These are phyloP conservation scores for Thielaviopsis euricoi DNA, from an alignment of 2,329 filamentous ascomycete species.

Conservation along the genomic window DNA sequence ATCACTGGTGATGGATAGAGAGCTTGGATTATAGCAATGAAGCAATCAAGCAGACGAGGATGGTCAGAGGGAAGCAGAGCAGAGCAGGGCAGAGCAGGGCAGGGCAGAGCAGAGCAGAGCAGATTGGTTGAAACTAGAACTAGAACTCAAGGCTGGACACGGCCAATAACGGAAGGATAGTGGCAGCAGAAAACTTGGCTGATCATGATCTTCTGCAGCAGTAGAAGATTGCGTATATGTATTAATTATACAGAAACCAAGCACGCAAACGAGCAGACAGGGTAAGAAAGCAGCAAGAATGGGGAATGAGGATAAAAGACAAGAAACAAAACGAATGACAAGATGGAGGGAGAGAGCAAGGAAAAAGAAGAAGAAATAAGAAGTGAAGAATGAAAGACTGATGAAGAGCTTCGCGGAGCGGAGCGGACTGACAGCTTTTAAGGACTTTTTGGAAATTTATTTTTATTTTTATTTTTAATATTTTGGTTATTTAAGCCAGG, in stretches of 20 bases:
- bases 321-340: neutral
- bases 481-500: neutral
- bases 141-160: slow-evolving; percentile 8
- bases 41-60: neutral
- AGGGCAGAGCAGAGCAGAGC: neutral
- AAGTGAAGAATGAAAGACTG: neutral
- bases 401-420: neutral
- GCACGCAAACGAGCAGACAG: neutral
- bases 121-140: neutral
- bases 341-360: neutral
- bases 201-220: slow-evolving; percentile 4
- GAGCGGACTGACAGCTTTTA: slow-evolving; percentile 4
- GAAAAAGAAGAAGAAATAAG: neutral
- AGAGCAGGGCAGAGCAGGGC: neutral
- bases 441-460: neutral
- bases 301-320: neutral
- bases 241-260: neutral
- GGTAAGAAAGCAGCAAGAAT: neutral
- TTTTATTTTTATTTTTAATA: neutral
- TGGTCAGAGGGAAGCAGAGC: neutral
- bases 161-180: slow-evolving; percentile 5
- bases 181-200: slow-evolving; percentile 5
- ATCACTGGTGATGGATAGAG: neutral
- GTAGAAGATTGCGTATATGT: neutral
- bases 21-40: too few relatives aligned